Evolutionary conservation across 192 early-diverging fungal genomes (phyloP), one percentile per base, ranked within the genome.

Genomic region (Backusella australiensis): DNA sequence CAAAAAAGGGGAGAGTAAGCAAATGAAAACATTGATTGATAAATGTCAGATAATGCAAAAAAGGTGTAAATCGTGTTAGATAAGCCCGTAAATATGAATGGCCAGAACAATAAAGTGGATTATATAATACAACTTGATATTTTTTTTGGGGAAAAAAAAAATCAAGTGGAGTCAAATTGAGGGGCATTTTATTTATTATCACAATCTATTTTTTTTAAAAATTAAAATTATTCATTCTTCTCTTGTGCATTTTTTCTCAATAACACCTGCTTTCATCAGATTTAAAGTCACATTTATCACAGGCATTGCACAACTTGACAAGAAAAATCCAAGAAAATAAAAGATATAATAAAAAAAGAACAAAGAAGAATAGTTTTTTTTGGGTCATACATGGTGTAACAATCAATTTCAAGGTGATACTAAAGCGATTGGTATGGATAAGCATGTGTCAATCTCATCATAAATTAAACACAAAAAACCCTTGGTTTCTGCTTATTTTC

Each of bases 371-470:
- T 17, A 49, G 4, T 1, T 21, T n/a, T 21, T n/a, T 44, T 32
- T 32, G 32, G 42, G 46, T 49, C 19, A 49, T 49, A 21, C 46
- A 0, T 19, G 6, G 56, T 63, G 56, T 63, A 8, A 63, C 56
- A 26, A 21, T 29, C 9, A 12, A 56, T 56, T 59, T 21, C 8
- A n/a, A 56, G n/a, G 56, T 63, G 23, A 29, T n/a, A 63, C 56
- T 26, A 63, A 63, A 12, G 23, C 8, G 26, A 63, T 23, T 23
- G 12, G 26, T 63, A 29, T 26, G 56, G 12, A 63, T 63, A 63
- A 63, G 56, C 56, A 63, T 63, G 56, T 63, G 56, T 63, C 56
- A 63, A 63, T 63, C 56, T 63, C 56, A 63, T 63, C 56, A 23
- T 29, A n/a, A 53, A 29, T 29, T 59, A 59, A 59, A 12, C 9